A percentile compares a stretch with the other conserved stretches of the same genome.
Evolutionary conservation across 2,329 filamentous ascomycete genomes (phyloP).

Genomic region (Trichoderma polysporum): DNA sequence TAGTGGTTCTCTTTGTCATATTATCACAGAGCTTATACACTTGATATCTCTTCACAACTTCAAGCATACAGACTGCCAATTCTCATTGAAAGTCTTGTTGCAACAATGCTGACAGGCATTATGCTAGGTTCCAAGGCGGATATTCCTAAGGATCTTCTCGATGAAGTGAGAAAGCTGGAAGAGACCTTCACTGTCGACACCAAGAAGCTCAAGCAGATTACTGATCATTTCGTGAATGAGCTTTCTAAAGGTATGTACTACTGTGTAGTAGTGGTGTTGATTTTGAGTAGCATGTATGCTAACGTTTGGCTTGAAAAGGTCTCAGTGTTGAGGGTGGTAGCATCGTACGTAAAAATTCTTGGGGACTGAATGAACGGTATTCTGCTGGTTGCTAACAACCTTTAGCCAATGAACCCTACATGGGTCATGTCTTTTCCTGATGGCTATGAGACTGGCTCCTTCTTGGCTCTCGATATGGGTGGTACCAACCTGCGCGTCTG

Average conservation of each 20-base stretch:
- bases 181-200: constrained; percentile 76
- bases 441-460: constrained; percentile 84
- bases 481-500: constrained; percentile 95
- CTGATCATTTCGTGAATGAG: constrained; percentile 84
- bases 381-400: constrained; percentile 24
- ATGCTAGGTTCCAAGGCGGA: constrained; percentile 80
- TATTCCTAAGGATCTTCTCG: constrained; percentile 78
- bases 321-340: constrained; percentile 84
- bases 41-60: not conserved
- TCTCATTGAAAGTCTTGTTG: not conserved
- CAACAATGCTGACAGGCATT: constrained; percentile 23
- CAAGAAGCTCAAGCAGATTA: constrained; percentile 83
- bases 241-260: constrained; percentile 69
- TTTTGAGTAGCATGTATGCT: not conserved
- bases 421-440: constrained; percentile 92
- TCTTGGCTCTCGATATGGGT: constrained; percentile 89
- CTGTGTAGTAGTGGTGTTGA: not conserved
- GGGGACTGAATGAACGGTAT: not conserved
- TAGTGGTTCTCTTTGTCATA: not conserved
- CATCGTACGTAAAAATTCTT: constrained; percentile 64
- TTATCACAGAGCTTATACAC: not conserved
- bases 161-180: constrained; percentile 81
- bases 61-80: too few species aligned
- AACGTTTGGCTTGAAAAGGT: constrained; percentile 47
- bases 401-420: constrained; percentile 92